phyloP scores from a whole-genome alignment of 352 stramenopile genomes.

The Phytopythium kandeliae region DNA sequence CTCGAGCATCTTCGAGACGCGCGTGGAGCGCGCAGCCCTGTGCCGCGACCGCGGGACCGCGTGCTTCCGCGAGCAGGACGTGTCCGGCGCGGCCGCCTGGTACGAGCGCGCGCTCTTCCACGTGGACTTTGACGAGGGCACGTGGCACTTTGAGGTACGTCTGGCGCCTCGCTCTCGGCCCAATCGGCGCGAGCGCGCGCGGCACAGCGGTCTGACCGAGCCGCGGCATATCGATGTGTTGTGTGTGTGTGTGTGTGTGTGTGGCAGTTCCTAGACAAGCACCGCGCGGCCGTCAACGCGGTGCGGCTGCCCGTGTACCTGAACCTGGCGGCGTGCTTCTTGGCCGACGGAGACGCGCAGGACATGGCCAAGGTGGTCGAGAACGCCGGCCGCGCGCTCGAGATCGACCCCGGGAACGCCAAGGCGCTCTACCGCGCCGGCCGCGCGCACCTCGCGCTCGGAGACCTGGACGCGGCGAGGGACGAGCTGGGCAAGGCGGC shows the following conservation, averaged over 20 bases:
- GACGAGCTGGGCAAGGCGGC: constrained; percentile 63
- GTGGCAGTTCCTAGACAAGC: constrained; percentile 58
- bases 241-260: no score
- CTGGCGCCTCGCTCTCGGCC: not conserved
- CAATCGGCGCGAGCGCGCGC: no score
- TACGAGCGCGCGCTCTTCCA: constrained; percentile 77
- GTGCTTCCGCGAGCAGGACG: constrained; percentile 50
- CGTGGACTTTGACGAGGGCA: constrained; percentile 82
- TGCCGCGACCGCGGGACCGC: constrained; percentile 64
- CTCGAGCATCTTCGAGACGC: constrained; percentile 81
- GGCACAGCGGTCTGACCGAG: no score
- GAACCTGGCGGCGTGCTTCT: constrained; percentile 75
- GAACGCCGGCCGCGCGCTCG: constrained; percentile 59
- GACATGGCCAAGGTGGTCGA: constrained; percentile 48
- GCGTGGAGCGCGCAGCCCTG: constrained; percentile 52
- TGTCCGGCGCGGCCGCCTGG: constrained; percentile 42
- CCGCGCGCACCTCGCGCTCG: constrained; percentile 46
- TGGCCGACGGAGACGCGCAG: constrained; percentile 33
- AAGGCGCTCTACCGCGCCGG: constrained; percentile 83
- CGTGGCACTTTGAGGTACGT: constrained; percentile 78
- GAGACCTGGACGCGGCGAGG: constrained; percentile 49
- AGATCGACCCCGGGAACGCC: constrained; percentile 68
- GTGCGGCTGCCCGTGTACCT: constrained; percentile 73
- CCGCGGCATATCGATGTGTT: no score
- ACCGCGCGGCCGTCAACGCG: constrained; percentile 64